Evolutionary conservation across 345 rosid species (phyloP), one percentile per base, ranked within the genome.

Genomic region (Limnanthes douglasii): DNA sequence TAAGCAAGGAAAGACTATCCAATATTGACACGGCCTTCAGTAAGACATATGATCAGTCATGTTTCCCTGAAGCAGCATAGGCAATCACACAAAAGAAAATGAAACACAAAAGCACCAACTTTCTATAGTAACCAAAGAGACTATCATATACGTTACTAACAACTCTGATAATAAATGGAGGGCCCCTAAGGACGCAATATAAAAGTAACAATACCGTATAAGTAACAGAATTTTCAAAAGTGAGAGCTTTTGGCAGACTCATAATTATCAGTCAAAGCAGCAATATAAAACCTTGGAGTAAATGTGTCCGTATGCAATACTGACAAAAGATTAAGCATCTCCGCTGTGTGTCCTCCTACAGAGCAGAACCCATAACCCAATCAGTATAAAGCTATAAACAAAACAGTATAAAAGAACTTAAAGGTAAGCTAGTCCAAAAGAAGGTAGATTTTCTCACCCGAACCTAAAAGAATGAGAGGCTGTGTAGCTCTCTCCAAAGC

Each of bases 311-410:
- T 64, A 22, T 42, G 70, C 39, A 78, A 37, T 22, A 46, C 59
- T 23, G 62, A 60, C 51, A 71, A 51, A 19, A 78, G 54, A 48
- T 68, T 64, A 43, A 74, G 49, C 77, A 78, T 78, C 70, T 74
- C 81, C 29, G 92, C 92, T 1, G 85, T 71, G 49, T 78, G 92
- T 9, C 85, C 92, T 8, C 81, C 85, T 74, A 46, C 29, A 48
- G 18, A 24, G 18, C 31, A 15, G 6, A 11, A 21, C 34, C 16
- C 23, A 18, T 10, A 28, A 21, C 8, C n/a, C 37, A 18, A 17
- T 6, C n/a, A 26, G 2, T 11, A 5, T 5, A 24, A 31, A 24
- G 5, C 24, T 6, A 7, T 3, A 30, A 34, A 29, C 2, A 8
- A 34, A 3, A n/a, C n/a, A 5, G 7, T 5, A 6, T 21, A 6